A percentile compares a stretch with the other conserved stretches of the same genome.
These are phyloP conservation scores for Ophiostoma tasmaniense DNA, from an alignment of 2,329 filamentous ascomycete species.

Conservation along the genomic window DNA sequence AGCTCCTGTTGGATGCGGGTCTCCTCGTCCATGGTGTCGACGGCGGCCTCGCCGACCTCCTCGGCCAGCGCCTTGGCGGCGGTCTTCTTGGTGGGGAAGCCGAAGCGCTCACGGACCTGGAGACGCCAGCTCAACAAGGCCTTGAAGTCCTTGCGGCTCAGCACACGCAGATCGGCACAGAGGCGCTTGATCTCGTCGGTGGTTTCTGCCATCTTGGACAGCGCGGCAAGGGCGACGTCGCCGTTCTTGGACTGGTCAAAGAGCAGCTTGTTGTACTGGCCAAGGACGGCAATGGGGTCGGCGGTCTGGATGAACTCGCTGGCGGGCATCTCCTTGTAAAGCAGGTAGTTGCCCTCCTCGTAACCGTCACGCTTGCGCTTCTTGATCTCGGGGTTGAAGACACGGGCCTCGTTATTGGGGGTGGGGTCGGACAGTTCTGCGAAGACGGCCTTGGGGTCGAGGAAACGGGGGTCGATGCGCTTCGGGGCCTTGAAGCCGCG, in stretches of 20 bases:
- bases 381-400: constrained; percentile 95
- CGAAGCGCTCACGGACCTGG: constrained; percentile 82
- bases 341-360: constrained; percentile 87
- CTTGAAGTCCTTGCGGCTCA: constrained; percentile 93
- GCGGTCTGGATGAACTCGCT: constrained; percentile 90
- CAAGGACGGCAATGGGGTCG: constrained; percentile 88
- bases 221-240: constrained; percentile 76
- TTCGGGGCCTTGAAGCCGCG: constrained; percentile 93
- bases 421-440: constrained; percentile 78
- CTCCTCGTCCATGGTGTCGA: constrained; percentile 92
- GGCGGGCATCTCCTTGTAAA: constrained; percentile 81
- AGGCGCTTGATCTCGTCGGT: constrained; percentile 71
- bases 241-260: constrained; percentile 74
- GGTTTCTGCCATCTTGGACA: constrained; percentile 80
- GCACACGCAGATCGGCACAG: constrained; percentile 76
- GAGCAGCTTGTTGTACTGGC: constrained; percentile 71
- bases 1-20: constrained; percentile 82
- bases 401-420: constrained; percentile 94
- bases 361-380: constrained; percentile 97
- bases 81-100: constrained; percentile 68
- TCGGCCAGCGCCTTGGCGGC: constrained; percentile 46
- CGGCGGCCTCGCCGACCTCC: constrained; percentile 59
- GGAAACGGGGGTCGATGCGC: constrained; percentile 80
- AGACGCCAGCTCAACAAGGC: constrained; percentile 81
- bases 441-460: constrained; percentile 84